Evolutionary conservation across 2,329 filamentous ascomycete genomes (phyloP).

Genomic region (Aspergillus brunneoviolaceus): DNA sequence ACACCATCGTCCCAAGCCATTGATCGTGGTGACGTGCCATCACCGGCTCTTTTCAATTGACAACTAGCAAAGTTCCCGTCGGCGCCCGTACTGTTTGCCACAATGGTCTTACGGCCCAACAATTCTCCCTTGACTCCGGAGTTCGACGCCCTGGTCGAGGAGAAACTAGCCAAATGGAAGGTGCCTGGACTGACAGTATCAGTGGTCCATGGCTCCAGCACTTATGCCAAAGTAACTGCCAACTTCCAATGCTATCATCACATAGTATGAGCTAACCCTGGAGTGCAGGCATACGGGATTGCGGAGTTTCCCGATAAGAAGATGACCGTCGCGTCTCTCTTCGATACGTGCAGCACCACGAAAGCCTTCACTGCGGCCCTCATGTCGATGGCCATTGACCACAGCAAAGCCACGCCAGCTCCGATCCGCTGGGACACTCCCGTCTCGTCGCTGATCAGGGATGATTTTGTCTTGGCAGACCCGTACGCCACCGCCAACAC

Average conservation of each 20-base stretch:
- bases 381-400: slow-evolving; percentile 22
- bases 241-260: background rate
- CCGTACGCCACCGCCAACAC: slow-evolving; percentile 27
- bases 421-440: slow-evolving; percentile 38
- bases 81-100: background rate
- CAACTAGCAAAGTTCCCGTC: too few species aligned
- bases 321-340: slow-evolving; percentile 15
- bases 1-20: too few species aligned
- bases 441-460: slow-evolving; percentile 35
- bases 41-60: too few species aligned
- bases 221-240: slow-evolving; percentile 26
- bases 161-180: slow-evolving; percentile 28
- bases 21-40: too few species aligned
- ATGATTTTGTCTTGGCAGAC: slow-evolving; percentile 33
- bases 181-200: slow-evolving; percentile 32
- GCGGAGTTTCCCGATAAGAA: background rate
- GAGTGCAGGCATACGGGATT: background rate
- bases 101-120: slow-evolving; percentile 6
- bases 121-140: slow-evolving; percentile 15
- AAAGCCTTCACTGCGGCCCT: slow-evolving; percentile 30
- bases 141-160: slow-evolving; percentile 21
- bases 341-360: slow-evolving; percentile 28
- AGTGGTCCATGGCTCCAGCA: slow-evolving; percentile 26
- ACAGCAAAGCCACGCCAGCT: slow-evolving; percentile 13
- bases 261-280: background rate